These are phyloP conservation scores for Lichtheimia ornata DNA, from an alignment of 371 early-diverging fungal genomes.

Conservation along the genomic window DNA sequence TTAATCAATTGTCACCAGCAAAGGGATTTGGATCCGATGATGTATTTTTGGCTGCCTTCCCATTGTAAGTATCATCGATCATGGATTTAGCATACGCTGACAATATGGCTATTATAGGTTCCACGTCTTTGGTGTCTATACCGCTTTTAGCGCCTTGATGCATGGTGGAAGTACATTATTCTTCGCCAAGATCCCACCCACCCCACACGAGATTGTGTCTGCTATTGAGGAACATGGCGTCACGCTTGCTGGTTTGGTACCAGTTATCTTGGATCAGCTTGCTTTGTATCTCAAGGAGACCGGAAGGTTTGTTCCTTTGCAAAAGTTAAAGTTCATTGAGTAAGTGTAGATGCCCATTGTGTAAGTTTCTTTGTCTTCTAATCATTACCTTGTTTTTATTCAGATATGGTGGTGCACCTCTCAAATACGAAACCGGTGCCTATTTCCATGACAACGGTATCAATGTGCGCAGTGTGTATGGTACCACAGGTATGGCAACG, in stretches of 20 bases:
- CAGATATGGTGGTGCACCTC: conserved; percentile 17
- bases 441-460: conserved; percentile 5
- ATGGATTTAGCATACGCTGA: too few species aligned
- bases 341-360: too few species aligned
- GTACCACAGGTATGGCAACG: conserved; percentile 15
- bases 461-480: conserved; percentile 16
- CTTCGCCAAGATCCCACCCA: conserved; percentile 5
- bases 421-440: conserved; percentile 6
- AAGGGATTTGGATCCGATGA: background rate
- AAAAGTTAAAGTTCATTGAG: too few species aligned
- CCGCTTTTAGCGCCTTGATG: background rate
- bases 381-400: conserved; percentile 1
- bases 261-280: conserved; percentile 11
- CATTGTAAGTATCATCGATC: too few species aligned
- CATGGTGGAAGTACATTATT: conserved; percentile 14
- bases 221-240: background rate
- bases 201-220: background rate
- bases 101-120: background rate
- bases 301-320: background rate
- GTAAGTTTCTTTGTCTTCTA: background rate
- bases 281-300: conserved; percentile 11
- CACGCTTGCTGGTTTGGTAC: conserved; percentile 7
- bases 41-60: background rate
- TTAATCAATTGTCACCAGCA: background rate
- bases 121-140: conserved; percentile 18